Percentiles rank a stretch among this genome's conserved stretches.
Conservation (phyloP, 78 protist species). For the Capsaspora owczarzaki region DNA sequence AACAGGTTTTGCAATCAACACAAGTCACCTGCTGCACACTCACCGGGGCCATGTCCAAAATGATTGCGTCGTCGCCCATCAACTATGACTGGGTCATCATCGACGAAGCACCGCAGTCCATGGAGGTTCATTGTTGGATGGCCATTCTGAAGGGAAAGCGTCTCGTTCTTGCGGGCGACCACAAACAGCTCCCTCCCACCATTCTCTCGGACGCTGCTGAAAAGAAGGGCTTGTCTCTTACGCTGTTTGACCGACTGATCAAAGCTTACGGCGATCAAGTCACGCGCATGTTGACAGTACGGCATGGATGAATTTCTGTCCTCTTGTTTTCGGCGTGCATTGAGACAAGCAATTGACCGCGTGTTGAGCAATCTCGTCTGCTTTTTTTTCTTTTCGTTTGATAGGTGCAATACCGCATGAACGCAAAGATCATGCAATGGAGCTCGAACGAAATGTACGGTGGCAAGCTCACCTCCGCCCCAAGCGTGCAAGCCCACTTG, state of each 20-base stretch:
- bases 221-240: not conserved
- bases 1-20: not conserved
- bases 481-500: slow-evolving; percentile 13
- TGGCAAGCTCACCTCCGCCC: slow-evolving; percentile 30
- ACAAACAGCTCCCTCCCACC: slow-evolving; percentile 47
- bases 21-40: not conserved
- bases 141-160: not conserved
- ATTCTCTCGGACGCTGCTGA: not conserved
- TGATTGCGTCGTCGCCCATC: not conserved
- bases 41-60: not conserved
- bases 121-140: slow-evolving; percentile 15
- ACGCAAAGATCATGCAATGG: slow-evolving; percentile 34
- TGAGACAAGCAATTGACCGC: no score
- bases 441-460: slow-evolving; percentile 32
- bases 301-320: not conserved
- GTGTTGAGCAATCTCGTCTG: not conserved
- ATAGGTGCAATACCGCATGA: slow-evolving; percentile 64
- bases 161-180: slow-evolving; percentile 32
- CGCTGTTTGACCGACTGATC: slow-evolving; percentile 29
- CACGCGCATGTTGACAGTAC: not conserved
- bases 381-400: slow-evolving; percentile 33
- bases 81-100: slow-evolving; percentile 5
- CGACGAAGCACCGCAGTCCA: slow-evolving; percentile 33
- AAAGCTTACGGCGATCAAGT: not conserved
- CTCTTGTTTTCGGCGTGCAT: not conserved